phyloP scores from a whole-genome alignment of 495 filamentous ascomycete species.

The Penicillium parvum region DNA sequence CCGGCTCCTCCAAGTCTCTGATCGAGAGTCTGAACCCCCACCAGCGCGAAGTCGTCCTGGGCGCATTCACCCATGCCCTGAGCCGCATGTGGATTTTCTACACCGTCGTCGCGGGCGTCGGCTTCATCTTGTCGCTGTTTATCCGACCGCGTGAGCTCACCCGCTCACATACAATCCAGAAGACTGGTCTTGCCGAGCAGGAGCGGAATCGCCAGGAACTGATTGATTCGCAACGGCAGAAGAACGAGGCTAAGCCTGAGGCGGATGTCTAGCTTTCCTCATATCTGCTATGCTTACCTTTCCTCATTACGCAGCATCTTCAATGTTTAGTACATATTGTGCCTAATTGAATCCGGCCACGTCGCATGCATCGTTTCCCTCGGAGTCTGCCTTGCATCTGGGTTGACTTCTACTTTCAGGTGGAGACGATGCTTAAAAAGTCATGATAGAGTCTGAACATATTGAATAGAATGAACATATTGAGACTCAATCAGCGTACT shows the following conservation, averaged over 20 bases:
- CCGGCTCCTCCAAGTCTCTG: conserved; percentile 55
- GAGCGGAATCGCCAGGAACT: conserved; percentile 40
- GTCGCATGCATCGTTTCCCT: no score
- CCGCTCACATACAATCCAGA: conserved; percentile 55
- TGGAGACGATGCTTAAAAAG: no score
- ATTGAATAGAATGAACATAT: no score
- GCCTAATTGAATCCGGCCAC: neutral
- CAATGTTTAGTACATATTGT: conserved; percentile 1
- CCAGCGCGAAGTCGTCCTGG: conserved; percentile 45
- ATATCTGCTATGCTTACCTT: neutral
- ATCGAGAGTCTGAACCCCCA: conserved; percentile 46
- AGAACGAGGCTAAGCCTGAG: conserved; percentile 20
- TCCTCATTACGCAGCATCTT: neutral
- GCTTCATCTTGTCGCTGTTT: conserved; percentile 50
- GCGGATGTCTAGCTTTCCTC: conserved; percentile 20
- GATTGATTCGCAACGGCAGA: conserved; percentile 28
- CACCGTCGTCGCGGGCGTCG: conserved; percentile 48
- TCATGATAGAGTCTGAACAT: neutral
- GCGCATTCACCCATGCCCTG: conserved; percentile 53
- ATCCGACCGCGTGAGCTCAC: conserved; percentile 54
- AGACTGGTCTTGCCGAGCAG: conserved; percentile 57
- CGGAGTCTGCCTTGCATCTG: neutral
- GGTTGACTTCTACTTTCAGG: no score
- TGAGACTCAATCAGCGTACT: no score
- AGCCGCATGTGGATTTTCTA: conserved; percentile 68